Base-by-base conservation (phyloP, 148 eudicot genomes). In the Camellia japonica region DNA sequence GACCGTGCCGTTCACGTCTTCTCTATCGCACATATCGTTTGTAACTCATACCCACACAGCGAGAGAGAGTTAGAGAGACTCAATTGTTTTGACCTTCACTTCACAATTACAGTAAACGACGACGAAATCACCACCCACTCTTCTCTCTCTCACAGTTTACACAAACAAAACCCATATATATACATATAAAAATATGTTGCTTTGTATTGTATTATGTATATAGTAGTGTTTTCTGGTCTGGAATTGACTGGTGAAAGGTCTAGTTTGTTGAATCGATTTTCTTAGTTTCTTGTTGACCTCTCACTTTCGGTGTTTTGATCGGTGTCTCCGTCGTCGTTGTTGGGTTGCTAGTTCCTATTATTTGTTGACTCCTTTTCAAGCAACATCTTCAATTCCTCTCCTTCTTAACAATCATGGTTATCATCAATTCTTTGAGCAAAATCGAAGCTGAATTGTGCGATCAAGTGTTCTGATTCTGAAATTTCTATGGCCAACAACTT, bases 361-460 rank as follows among this genome's bases (percentile, higher is more conserved):
- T 38, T 19, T 68, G 68, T 81, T 81, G 75, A 67, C 83, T 74
- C 67, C 72, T 59, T 75, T 81, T 61, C 19, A 81, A 75, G 83
- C 83, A 75, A 81, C 74, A 60, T 43, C 49, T 49, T 30, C 38
- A 30, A 30, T 46, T 52, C 71, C 20, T 46, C 76, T 30, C 61
- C 64, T 63, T 30, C 59, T 62, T 73, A 80, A 71, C 67, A 74
- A 59, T 10, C n/a, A 80, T 80, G 69, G 70, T 58, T 70, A 56
- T 67, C 75, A 58, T 75, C 59, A 19, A 12, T 41, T 7, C n/a
- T 47, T 59, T 15, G 59, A 70, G 83, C 61, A 66, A 20, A 74
- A 8, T n/a, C 20, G 7, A 6, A 12, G 64, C 71, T 63, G 58
- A 64, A 61, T 52, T 19, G 16, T 49, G 55, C 23, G 59, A 79